Evolutionary conservation across 768 basidiomycete genomes (phyloP), one percentile per base, ranked within the genome.

Genomic region (Serpula lacrymans): DNA sequence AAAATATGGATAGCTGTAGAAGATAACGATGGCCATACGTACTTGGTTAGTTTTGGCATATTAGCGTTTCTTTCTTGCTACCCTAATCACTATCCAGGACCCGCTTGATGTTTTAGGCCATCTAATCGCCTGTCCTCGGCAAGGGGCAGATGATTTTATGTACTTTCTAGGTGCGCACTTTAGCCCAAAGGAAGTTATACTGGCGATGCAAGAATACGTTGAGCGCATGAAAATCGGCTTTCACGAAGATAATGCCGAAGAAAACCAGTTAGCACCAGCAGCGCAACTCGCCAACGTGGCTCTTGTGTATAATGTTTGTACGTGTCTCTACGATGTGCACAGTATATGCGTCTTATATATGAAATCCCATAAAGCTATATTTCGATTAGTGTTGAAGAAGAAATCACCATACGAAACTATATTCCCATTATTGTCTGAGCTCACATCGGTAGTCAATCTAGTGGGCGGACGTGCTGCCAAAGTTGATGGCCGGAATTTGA

Each of bases 171-270:
- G 59, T 3, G 34, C 46, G 27, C 37, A 53, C 2, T 50, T 48
- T 11, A 74, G 58, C 37, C 60, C 65, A 0, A 74, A 73, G 43
- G 72, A 74, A 48, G 45, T 66, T 17, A 36, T 71, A 28, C 64
- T 74, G 35, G 67, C 67, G 2, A 33, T 63, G 13, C 68, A 72
- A 36, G 73, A 71, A 47, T 49, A 47, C 5, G 40, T 65, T 22
- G 74, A 71, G 45, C 42, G 40, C 20, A 33, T 74, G 16, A 47
- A 52, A 18, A 39, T 34, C 4, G 29, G 12, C 39, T 18, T 43
- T 27, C 38, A 52, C 39, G 37, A 39, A 17, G 49, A 50, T 10
- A 53, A 48, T 3, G 53, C 52, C 8, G 53, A 50, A 4, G 55
- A 59, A 3, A 37, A 57, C 10, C 41, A 30, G 6, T 3, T 21